phyloP scores from a whole-genome alignment of 768 basidiomycete genomes.

The Naganishia onofrii region DNA sequence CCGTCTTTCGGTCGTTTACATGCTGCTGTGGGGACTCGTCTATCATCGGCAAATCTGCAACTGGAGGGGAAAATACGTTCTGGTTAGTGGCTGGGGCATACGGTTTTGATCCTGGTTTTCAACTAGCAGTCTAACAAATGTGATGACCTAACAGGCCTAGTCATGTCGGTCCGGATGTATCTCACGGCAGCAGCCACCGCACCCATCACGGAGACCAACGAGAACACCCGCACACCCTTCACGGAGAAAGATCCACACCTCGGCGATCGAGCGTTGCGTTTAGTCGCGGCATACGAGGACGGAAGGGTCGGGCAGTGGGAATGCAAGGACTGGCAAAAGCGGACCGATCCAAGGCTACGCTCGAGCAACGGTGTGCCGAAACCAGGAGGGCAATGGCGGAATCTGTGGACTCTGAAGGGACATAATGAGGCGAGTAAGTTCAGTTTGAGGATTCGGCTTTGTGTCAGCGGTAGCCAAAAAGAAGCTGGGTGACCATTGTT shows the following conservation, averaged over 20 bases:
- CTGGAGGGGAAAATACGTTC: not conserved
- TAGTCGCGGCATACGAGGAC: conserved; percentile 79
- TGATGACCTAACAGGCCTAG: conserved; percentile 66
- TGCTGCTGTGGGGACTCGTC: conserved; percentile 68
- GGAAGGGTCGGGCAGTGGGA: conserved; percentile 70
- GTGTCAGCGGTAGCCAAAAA: too few relatives aligned
- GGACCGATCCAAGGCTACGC: conserved; percentile 26
- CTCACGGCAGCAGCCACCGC: conserved; percentile 31
- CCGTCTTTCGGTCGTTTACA: conserved; percentile 70
- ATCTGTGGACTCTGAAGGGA: conserved; percentile 47
- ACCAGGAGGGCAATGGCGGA: conserved; percentile 45
- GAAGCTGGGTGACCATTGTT: not conserved
- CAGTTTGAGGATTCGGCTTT: not conserved
- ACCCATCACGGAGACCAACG: not conserved
- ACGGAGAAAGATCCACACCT: not conserved
- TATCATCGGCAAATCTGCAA: not conserved
- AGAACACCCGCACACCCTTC: not conserved
- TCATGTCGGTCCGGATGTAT: conserved; percentile 82
- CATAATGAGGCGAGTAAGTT: conserved; percentile 55
- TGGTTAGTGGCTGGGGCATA: too few relatives aligned
- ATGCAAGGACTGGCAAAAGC: conserved; percentile 19
- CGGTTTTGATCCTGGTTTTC: not conserved
- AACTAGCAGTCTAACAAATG: not conserved
- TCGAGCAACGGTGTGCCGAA: conserved; percentile 8
- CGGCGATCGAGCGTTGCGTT: conserved; percentile 54